Base-by-base conservation (phyloP, 441 rosid genomes). In the Cnidoscolus chayamansa region DNA sequence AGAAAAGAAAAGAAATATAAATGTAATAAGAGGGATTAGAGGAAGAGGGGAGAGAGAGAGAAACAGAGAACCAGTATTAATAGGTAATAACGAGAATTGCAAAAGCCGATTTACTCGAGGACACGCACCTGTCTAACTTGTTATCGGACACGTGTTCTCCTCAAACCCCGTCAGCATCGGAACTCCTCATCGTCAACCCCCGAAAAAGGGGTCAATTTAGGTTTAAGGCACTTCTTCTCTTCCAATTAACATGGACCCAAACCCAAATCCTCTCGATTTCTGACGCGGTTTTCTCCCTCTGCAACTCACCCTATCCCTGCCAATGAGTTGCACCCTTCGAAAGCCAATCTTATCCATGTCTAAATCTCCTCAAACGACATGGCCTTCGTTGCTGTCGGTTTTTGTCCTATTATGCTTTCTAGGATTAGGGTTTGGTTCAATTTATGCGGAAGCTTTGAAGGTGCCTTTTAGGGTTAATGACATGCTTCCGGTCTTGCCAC, bases 401-500 rank as follows among this genome's bases (percentile, higher is more conserved):
- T 62, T 74, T 10, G 65, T 72, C 15, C 55, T 84, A 3, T 70
- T 77, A 53, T 87, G 77, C 60, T 47, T 85, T 65, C 72, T 85
- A 76, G 88, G 87, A 76, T 80, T 86, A 69, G 87, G 84, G 67
- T 80, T 82, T 49, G 85, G 72, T 76, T 78, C 80, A 49, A 84
- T 78, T 64, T 25, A 16, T 16, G 72, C 75, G 51, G 78, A 75
- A 71, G 79, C 92, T 56, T 53, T 90, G 12, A 89, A 87, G 74
- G 82, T 88, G 30, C 98, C 98, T 1, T 88, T 94, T 67, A 75
- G 86, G 75, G 78, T 84, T 75, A 83, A 87, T 45, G 98, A 94
- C 71, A 86, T 92, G 68, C 96, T 94, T 56, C 97, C 99, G 49
- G 78, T 87, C 72, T 77, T 92, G 15, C 98, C 98, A 11, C 94